A percentile compares a stretch with the other conserved stretches of the same genome.
Evolutionary conservation across 2,329 filamentous ascomycete genomes (phyloP).

Genomic region (Scolecobasidium constrictum): DNA sequence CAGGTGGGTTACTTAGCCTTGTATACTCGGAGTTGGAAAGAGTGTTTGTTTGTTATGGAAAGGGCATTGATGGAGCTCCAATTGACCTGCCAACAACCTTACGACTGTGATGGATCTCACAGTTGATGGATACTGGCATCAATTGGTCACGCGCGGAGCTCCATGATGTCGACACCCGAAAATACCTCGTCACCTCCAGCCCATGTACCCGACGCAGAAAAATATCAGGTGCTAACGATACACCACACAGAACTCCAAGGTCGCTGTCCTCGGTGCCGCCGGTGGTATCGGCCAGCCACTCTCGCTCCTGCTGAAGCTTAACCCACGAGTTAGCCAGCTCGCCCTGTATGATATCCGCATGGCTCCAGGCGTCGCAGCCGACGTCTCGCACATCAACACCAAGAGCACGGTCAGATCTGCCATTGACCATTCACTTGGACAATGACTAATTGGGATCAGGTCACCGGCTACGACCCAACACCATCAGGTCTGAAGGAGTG

Average conservation of each 20-base stretch:
- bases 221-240: slow-evolving; percentile 16
- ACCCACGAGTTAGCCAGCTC: slow-evolving; percentile 86
- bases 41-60: no score
- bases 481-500: slow-evolving; percentile 64
- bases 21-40: no score
- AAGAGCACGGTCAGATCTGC: slow-evolving; percentile 55
- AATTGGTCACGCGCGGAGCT: no score
- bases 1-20: slow-evolving; percentile 33
- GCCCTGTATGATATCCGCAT: slow-evolving; percentile 97
- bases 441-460: slow-evolving; percentile 31
- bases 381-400: slow-evolving; percentile 98
- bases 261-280: slow-evolving; percentile 89
- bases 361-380: slow-evolving; percentile 92
- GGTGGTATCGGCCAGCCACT: slow-evolving; percentile 98
- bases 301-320: slow-evolving; percentile 96
- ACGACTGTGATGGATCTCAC: no score
- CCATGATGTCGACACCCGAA: no score
- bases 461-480: slow-evolving; percentile 78
- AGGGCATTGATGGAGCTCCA: not conserved
- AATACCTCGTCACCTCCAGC: no score
- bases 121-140: no score
- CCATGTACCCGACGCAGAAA: no score
- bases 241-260: slow-evolving; percentile 72
- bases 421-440: not conserved
- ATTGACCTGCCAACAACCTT: not conserved